A percentile compares a stretch with the other conserved stretches of the same genome.
Evolutionary conservation across 345 rosid genomes (phyloP).

Genomic region (Dipteronia dyeriana): DNA sequence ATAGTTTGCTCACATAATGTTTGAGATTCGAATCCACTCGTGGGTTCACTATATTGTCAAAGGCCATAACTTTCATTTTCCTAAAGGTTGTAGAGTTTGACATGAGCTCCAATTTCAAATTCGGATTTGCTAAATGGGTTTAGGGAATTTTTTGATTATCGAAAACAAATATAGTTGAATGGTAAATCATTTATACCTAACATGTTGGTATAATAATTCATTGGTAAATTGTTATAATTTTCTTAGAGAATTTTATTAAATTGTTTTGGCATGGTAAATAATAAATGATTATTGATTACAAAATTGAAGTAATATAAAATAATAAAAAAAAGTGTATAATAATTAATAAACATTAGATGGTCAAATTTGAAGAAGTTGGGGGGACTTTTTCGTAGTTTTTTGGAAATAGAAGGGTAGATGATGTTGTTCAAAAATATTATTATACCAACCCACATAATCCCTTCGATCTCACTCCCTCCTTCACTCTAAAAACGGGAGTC

Average conservation of each 20-base stretch:
- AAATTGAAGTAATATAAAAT: not conserved
- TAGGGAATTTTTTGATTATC: no score
- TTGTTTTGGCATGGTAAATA: not conserved
- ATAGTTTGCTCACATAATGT: no score
- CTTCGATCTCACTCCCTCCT: not conserved
- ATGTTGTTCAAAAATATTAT: not conserved
- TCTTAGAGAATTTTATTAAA: not conserved
- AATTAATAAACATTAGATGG: not conserved
- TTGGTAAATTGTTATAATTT: no score
- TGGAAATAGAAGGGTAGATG: constrained; percentile 17
- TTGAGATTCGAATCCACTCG: no score
- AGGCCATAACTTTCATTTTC: no score
- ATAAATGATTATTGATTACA: not conserved
- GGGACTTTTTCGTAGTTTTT: constrained; percentile 27
- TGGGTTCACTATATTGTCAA: no score
- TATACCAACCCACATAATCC: not conserved
- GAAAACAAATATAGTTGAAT: no score
- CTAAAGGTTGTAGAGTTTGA: no score
- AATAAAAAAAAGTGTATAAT: not conserved
- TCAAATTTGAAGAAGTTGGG: not conserved
- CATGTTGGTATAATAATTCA: no score
- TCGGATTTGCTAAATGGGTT: no score
- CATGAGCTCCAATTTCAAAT: no score
- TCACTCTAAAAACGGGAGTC: constrained; percentile 6
- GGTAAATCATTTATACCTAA: no score